A percentile compares a stretch with the other conserved stretches of the same genome.
phyloP scores from a whole-genome alignment of 2,329 filamentous ascomycete genomes.

The Hypomyces rosellus region DNA sequence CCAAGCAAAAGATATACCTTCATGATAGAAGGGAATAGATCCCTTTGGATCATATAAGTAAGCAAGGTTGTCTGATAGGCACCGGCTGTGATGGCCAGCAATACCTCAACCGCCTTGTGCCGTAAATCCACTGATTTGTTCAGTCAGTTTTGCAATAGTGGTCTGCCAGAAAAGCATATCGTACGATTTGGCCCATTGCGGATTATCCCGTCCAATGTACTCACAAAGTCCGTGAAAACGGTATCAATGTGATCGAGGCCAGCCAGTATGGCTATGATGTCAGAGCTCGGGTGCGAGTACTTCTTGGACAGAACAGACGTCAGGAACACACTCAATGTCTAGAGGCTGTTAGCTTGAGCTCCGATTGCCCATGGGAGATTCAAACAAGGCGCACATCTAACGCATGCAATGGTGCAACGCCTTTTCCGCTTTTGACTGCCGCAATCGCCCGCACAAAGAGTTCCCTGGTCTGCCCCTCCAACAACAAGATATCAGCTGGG shows the following conservation, averaged over 20 bases:
- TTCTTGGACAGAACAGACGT: constrained; percentile 76
- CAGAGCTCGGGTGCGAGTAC: constrained; percentile 91
- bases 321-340: constrained; percentile 89
- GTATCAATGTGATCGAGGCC: constrained; percentile 83
- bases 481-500: constrained; percentile 67
- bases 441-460: constrained; percentile 69
- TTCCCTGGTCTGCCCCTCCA: constrained; percentile 72
- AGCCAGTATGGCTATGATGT: constrained; percentile 84
- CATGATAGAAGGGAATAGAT: constrained; percentile 90
- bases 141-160: constrained; percentile 18
- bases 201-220: constrained; percentile 74
- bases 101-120: constrained; percentile 71
- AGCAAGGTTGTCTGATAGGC: constrained; percentile 92
- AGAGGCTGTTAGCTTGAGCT: constrained; percentile 19
- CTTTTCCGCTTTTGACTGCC: constrained; percentile 55
- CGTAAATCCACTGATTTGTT: constrained; percentile 59
- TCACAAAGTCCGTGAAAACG: constrained; percentile 83
- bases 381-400: constrained; percentile 62
- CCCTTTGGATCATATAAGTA: constrained; percentile 90
- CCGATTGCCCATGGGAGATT: constrained; percentile 11
- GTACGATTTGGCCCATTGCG: constrained; percentile 65
- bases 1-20: constrained; percentile 53
- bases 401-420: constrained; percentile 66
- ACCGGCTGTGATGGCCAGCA: constrained; percentile 81
- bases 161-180: constrained; percentile 24